Percentiles rank a stretch among this genome's conserved stretches.
These are phyloP conservation scores for Calophaca sinica DNA, from an alignment of 306 rosid species.

Conservation along the genomic window DNA sequence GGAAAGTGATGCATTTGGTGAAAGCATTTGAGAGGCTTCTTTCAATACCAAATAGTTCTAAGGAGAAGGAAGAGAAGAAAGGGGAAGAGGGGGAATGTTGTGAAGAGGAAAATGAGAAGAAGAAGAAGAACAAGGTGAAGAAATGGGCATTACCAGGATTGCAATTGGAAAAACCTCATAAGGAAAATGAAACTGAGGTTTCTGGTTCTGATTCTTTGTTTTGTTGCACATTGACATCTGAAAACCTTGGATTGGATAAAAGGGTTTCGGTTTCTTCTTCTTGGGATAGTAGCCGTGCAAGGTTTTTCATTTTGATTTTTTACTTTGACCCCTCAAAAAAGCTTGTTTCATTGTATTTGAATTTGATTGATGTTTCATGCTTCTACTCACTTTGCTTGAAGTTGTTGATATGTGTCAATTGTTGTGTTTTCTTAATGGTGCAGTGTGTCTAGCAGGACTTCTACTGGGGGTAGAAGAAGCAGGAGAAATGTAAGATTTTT, in stretches of 20 bases:
- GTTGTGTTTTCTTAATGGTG: slow-evolving; percentile 28
- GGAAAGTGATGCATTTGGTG: slow-evolving; percentile 85
- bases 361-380: not conserved
- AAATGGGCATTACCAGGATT: slow-evolving; percentile 95
- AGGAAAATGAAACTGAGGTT: slow-evolving; percentile 51
- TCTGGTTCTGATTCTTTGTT: slow-evolving; percentile 50
- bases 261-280: slow-evolving; percentile 66
- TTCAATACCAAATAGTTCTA: slow-evolving; percentile 49
- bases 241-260: slow-evolving; percentile 77
- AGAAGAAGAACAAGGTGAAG: slow-evolving; percentile 47
- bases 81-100: too few relatives aligned
- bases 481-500: slow-evolving; percentile 78
- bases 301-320: slow-evolving; percentile 51
- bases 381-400: not conserved
- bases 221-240: slow-evolving; percentile 63
- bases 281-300: slow-evolving; percentile 73
- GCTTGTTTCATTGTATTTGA: not conserved
- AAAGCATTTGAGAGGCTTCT: slow-evolving; percentile 88
- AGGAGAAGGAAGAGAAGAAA: slow-evolving; percentile 42
- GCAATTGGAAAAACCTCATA: slow-evolving; percentile 44
- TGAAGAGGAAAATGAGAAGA: too few relatives aligned
- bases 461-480: slow-evolving; percentile 71
- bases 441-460: slow-evolving; percentile 75
- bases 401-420: not conserved
- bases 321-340: too few relatives aligned